Conservation (phyloP, 2,329 filamentous ascomycete genomes). For the Stenocarpella maydis region DNA sequence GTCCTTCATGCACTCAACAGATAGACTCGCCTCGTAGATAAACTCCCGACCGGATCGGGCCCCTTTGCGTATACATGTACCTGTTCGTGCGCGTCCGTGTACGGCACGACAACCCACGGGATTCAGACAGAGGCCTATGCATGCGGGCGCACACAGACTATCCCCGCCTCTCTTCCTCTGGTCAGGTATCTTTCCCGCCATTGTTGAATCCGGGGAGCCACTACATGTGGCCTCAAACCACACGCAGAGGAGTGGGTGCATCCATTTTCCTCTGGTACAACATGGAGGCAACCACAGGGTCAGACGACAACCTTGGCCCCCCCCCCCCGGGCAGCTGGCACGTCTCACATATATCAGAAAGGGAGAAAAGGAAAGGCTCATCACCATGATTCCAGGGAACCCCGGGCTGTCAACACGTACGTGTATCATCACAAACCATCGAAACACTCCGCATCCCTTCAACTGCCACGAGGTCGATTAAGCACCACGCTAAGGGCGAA, state of each 20-base stretch:
- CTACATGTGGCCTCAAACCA: no score
- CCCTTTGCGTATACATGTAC: not conserved
- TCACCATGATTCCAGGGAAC: not conserved
- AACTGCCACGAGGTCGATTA: no score
- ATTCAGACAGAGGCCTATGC: not conserved
- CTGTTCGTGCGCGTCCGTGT: not conserved
- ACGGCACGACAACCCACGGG: not conserved
- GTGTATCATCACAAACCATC: slow-evolving; percentile 2
- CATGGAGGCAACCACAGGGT: not conserved
- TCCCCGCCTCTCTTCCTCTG: not conserved
- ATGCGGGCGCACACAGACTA: not conserved
- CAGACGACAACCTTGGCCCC: not conserved
- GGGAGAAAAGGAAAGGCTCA: not conserved
- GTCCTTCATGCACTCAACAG: not conserved
- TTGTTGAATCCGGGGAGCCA: no score
- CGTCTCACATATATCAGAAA: slow-evolving; percentile 21
- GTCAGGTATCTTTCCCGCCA: not conserved
- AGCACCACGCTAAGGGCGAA: no score
- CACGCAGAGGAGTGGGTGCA: no score
- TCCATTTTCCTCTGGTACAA: no score
- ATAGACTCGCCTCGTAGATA: slow-evolving; percentile 16
- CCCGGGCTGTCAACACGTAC: not conserved
- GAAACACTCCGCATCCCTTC: not conserved
- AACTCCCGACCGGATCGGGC: slow-evolving; percentile 12
- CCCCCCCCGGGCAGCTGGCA: not conserved